Percentiles rank a stretch among this genome's conserved stretches.
phyloP scores from a whole-genome alignment of 768 basidiomycete species.

The Xerocomus brunneocitrinus region DNA sequence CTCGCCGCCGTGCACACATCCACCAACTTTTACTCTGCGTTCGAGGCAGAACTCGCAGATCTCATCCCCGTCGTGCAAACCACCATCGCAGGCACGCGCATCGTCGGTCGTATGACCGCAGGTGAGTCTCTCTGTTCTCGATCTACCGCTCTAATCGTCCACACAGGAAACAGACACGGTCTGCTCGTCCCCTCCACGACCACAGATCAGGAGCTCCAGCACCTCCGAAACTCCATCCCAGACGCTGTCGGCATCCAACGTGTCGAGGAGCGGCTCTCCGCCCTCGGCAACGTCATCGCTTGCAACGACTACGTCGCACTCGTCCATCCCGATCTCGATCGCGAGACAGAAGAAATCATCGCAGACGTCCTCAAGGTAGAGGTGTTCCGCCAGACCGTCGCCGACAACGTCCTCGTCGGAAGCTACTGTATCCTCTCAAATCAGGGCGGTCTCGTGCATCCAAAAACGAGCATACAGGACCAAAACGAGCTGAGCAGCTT shows the following conservation, averaged over 20 bases:
- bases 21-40: constrained; percentile 97
- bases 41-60: constrained; percentile 91
- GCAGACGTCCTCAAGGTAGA: constrained; percentile 99
- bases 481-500: constrained; percentile 95
- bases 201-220: constrained; percentile 97
- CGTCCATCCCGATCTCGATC: constrained; percentile 96
- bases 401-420: constrained; percentile 94
- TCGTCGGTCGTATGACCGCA: constrained; percentile 89
- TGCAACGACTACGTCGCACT: constrained; percentile 99
- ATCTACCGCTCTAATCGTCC: neutral
- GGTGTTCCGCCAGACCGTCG: constrained; percentile 96
- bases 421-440: constrained; percentile 94
- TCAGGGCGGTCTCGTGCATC: constrained; percentile 96
- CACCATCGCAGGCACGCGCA: constrained; percentile 90
- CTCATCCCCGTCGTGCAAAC: constrained; percentile 96
- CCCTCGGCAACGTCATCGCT: constrained; percentile 96
- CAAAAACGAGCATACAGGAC: constrained; percentile 94
- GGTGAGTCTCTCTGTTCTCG: constrained; percentile 39
- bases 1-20: constrained; percentile 90
- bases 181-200: constrained; percentile 94
- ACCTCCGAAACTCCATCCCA: constrained; percentile 92
- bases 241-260: constrained; percentile 92
- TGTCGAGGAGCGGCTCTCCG: constrained; percentile 94
- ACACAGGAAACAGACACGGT: constrained; percentile 84
- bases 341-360: constrained; percentile 99